phyloP scores from a whole-genome alignment of 2,329 filamentous ascomycete species.

The Colletotrichum destructivum region DNA sequence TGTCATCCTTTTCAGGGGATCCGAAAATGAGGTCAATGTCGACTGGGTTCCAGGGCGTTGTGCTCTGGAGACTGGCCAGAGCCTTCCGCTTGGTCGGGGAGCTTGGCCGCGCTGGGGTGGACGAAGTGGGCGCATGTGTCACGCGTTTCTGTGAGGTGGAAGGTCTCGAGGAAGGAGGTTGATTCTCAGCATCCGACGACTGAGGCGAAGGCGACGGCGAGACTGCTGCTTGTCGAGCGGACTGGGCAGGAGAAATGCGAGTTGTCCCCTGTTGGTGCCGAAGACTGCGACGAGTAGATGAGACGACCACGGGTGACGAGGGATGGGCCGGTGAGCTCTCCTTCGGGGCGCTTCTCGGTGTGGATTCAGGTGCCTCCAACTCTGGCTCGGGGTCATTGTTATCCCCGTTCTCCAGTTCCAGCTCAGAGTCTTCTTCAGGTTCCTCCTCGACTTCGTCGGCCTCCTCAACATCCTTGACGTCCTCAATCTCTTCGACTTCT shows the following conservation, averaged over 20 bases:
- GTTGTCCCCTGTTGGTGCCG: slow-evolving; percentile 59
- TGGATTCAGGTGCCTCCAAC: slow-evolving; percentile 36
- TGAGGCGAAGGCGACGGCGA: slow-evolving; percentile 80
- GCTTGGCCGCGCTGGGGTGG: slow-evolving; percentile 53
- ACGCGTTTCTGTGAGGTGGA: slow-evolving; percentile 64
- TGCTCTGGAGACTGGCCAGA: slow-evolving; percentile 70
- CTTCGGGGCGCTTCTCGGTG: slow-evolving; percentile 43
- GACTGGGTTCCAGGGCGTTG: slow-evolving; percentile 77
- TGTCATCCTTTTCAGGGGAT: slow-evolving; percentile 60
- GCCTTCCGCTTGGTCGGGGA: slow-evolving; percentile 76
- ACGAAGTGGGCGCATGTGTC: slow-evolving; percentile 61
- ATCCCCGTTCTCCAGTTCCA: slow-evolving; percentile 12
- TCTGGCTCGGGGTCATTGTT: slow-evolving; percentile 28
- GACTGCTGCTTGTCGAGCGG: slow-evolving; percentile 67
- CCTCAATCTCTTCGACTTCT: background rate
- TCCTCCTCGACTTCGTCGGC: slow-evolving; percentile 17
- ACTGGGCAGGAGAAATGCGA: slow-evolving; percentile 59
- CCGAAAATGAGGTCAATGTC: slow-evolving; percentile 83
- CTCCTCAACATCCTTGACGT: no score
- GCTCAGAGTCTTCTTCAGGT: slow-evolving; percentile 1
- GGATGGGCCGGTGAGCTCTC: slow-evolving; percentile 49
- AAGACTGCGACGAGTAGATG: slow-evolving; percentile 49
- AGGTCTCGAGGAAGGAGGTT: slow-evolving; percentile 78
- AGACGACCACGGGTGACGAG: slow-evolving; percentile 41
- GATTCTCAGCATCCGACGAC: slow-evolving; percentile 86